Evolutionary conservation across 768 basidiomycete species (phyloP), one percentile per base, ranked within the genome.

Genomic region (Russula compacta): DNA sequence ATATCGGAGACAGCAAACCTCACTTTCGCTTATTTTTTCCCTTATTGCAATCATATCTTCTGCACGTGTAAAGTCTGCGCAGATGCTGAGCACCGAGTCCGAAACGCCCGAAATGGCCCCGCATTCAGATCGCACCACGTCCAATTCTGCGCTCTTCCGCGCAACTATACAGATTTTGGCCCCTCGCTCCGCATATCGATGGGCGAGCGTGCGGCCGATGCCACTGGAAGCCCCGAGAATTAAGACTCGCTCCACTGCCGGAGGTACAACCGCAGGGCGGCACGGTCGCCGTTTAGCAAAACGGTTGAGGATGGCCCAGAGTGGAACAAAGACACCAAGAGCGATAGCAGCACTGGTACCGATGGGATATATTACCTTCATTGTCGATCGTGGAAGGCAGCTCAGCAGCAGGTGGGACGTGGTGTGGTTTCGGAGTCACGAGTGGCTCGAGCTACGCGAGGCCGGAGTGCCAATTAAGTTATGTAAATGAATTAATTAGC

Each of bases 181-280:
- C 7, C 92, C 92, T n/a, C 89, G 77, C 56, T 75, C 70, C 5
- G 88, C 84, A 66, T 95, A 95, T 63, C 79, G 74, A 12, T 78
- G 74, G 1, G 91, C 90, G 47, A 95, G 74, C 4, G 80, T 76
- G 46, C 80, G 78, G 1, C 94, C 94, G 29, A 95, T 83, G 0
- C 94, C 94, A 50, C 86, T 86, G 2, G 89, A 87, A 1, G 87
- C 92, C 6, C 94, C 94, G 7, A 97, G 71, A 51, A 97, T 76
- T 2, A 97, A 71, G 6, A 94, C 86, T 0, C 90, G 82, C 69
- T 95, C 93, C 2, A 76, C 63, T 1, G 56, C 57, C n/a, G 70
- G 74, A 8, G 75, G 68, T 8, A 87, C 66, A 56, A 73, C 75
- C 29, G 61, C 54, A 3, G 69, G 69, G 35, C 80, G 76, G 43